Conservation (phyloP, 768 basidiomycete genomes). For the Leccinum variicolor region DNA sequence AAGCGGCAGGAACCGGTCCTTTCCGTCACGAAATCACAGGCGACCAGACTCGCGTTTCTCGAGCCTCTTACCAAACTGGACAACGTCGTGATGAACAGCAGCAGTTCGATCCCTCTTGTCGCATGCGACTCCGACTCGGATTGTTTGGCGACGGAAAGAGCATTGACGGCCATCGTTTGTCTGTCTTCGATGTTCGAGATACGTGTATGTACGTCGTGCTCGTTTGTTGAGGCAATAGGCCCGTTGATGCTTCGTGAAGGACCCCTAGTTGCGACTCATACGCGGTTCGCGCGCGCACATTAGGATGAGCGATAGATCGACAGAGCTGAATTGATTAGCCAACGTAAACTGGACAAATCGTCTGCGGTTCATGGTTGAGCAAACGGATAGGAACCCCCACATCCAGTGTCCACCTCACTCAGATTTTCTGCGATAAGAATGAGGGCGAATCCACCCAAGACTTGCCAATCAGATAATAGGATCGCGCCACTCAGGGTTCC, state of each 20-base stretch:
- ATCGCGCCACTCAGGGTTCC: background rate
- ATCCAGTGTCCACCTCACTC: background rate
- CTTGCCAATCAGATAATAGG: background rate
- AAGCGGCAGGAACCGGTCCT: constrained; percentile 14
- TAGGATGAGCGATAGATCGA: background rate
- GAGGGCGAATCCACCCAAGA: background rate
- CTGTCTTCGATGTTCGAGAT: background rate
- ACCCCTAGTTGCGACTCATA: background rate
- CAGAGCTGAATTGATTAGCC: background rate
- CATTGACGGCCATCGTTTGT: constrained; percentile 13
- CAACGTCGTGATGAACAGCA: constrained; percentile 3
- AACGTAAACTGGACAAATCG: background rate
- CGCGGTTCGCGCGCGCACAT: background rate
- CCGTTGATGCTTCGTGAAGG: background rate
- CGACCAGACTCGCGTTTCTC: constrained; percentile 1
- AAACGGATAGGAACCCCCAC: background rate
- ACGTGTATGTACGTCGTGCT: background rate
- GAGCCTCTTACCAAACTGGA: constrained; percentile 14
- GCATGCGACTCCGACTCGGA: constrained; percentile 22
- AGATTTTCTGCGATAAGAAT: background rate
- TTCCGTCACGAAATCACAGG: background rate
- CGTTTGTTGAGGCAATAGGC: background rate
- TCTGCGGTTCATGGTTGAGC: background rate
- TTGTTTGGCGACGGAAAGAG: constrained; percentile 24
- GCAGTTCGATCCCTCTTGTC: constrained; percentile 22